phyloP scores from a whole-genome alignment of 305 asterid genomes.

The Solanum chacoense region DNA sequence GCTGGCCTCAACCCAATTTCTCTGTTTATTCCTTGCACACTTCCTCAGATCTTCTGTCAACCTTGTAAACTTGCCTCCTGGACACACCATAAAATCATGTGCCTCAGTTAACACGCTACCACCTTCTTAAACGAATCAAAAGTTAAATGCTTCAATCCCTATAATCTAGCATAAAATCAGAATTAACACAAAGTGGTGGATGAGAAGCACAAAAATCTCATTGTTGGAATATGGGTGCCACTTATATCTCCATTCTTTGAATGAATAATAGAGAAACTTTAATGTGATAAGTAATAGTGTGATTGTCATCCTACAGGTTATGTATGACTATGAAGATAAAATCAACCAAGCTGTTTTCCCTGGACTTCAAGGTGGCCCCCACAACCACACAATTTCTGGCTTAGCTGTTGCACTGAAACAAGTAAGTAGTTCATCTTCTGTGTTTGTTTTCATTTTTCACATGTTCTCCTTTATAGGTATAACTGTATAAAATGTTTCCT shows the following conservation, averaged over 20 bases:
- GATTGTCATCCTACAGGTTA: slow-evolving; percentile 32
- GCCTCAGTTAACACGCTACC: neutral
- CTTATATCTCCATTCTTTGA: neutral
- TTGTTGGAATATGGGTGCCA: neutral
- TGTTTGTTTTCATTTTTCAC: neutral
- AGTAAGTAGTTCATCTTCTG: slow-evolving; percentile 15
- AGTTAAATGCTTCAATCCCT: neutral
- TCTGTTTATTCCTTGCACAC: neutral
- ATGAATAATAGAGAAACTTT: neutral
- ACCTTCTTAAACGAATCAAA: neutral
- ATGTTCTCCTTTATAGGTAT: neutral
- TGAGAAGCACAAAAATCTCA: neutral
- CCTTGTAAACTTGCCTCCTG: neutral
- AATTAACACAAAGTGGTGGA: neutral
- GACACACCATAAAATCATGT: neutral
- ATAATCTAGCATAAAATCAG: neutral
- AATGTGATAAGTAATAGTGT: neutral
- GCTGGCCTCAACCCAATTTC: neutral
- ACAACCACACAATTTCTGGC: slow-evolving; percentile 69
- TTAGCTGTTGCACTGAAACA: slow-evolving; percentile 69
- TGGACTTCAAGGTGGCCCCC: slow-evolving; percentile 84
- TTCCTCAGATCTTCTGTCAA: neutral
- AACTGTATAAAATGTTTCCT: neutral
- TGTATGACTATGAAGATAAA: slow-evolving; percentile 64
- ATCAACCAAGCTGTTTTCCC: slow-evolving; percentile 75